Conservation (phyloP, 495 filamentous ascomycete species). For the Tuber magnatum region DNA sequence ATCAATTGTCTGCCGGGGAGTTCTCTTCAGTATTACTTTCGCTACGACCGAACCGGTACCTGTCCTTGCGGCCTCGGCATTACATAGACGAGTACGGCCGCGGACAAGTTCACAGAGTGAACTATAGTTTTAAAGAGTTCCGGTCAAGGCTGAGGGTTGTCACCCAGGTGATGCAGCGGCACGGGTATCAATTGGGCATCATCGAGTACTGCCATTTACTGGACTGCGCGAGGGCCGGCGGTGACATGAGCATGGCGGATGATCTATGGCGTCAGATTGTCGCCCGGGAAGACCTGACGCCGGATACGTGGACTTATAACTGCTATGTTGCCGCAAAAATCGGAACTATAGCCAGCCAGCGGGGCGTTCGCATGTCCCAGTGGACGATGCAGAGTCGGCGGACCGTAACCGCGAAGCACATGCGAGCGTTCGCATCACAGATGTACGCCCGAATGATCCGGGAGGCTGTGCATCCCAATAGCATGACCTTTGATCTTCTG, state of each 20-base stretch:
- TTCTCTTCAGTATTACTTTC: conserved; percentile 32
- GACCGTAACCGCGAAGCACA: neutral
- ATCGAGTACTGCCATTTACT: conserved; percentile 54
- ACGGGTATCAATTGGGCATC: conserved; percentile 31
- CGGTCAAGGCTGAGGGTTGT: conserved; percentile 20
- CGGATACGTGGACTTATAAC: conserved; percentile 54
- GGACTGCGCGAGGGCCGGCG: conserved; percentile 49
- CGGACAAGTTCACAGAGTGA: conserved; percentile 1
- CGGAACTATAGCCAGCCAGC: conserved; percentile 19
- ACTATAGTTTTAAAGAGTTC: conserved; percentile 21
- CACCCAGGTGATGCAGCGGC: conserved; percentile 22
- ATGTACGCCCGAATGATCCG: conserved; percentile 51
- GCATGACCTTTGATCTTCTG: conserved; percentile 52
- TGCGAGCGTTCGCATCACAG: conserved; percentile 13
- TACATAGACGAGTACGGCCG: conserved; percentile 17
- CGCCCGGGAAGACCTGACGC: conserved; percentile 39
- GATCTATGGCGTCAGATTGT: conserved; percentile 51
- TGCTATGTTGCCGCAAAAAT: conserved; percentile 43
- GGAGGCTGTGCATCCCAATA: conserved; percentile 47
- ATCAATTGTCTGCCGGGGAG: conserved; percentile 19
- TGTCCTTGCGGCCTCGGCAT: conserved; percentile 20
- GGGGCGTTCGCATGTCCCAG: conserved; percentile 23
- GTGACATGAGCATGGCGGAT: conserved; percentile 46
- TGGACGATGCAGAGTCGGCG: conserved; percentile 11
- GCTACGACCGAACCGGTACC: conserved; percentile 20